These are phyloP conservation scores for Lactarius vividus DNA, from an alignment of 768 basidiomycete species.

Conservation along the genomic window DNA sequence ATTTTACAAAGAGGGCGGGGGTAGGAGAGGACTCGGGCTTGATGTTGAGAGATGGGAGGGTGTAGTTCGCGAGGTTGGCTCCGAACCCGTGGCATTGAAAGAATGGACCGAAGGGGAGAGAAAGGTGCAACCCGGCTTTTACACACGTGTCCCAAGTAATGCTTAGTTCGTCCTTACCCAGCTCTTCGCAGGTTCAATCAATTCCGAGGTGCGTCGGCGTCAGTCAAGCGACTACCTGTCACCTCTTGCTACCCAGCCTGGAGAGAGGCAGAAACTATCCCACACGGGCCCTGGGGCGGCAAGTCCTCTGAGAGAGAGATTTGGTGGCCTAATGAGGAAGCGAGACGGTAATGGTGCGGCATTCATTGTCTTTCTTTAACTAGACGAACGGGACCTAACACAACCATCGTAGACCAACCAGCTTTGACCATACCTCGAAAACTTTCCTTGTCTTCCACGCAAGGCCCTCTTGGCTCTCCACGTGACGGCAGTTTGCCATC, in stretches of 20 bases:
- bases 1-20: slow-evolving; percentile 79
- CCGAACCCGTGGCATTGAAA: slow-evolving; percentile 69
- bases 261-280: slow-evolving; percentile 58
- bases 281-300: slow-evolving; percentile 47
- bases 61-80: slow-evolving; percentile 72
- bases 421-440: slow-evolving; percentile 58
- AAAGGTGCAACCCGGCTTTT: slow-evolving; percentile 56
- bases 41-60: slow-evolving; percentile 91
- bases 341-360: slow-evolving; percentile 66
- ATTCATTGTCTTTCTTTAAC: slow-evolving; percentile 15
- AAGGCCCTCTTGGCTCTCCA: slow-evolving; percentile 52
- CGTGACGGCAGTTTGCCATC: slow-evolving; percentile 61
- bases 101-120: slow-evolving; percentile 83
- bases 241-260: slow-evolving; percentile 50
- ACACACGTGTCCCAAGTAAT: slow-evolving; percentile 7
- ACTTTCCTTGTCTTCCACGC: slow-evolving; percentile 62
- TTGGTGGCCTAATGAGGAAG: slow-evolving; percentile 57
- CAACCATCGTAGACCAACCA: slow-evolving; percentile 50
- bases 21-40: slow-evolving; percentile 68
- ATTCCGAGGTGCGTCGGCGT: slow-evolving; percentile 85
- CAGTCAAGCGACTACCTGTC: slow-evolving; percentile 74
- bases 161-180: slow-evolving; percentile 34
- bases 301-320: slow-evolving; percentile 65
- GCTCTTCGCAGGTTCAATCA: slow-evolving; percentile 80
- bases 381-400: slow-evolving; percentile 6